Evolutionary conservation across 2,329 filamentous ascomycete species (phyloP), one percentile per base, ranked within the genome.

Genomic region (Phyllosticta capitalensis): DNA sequence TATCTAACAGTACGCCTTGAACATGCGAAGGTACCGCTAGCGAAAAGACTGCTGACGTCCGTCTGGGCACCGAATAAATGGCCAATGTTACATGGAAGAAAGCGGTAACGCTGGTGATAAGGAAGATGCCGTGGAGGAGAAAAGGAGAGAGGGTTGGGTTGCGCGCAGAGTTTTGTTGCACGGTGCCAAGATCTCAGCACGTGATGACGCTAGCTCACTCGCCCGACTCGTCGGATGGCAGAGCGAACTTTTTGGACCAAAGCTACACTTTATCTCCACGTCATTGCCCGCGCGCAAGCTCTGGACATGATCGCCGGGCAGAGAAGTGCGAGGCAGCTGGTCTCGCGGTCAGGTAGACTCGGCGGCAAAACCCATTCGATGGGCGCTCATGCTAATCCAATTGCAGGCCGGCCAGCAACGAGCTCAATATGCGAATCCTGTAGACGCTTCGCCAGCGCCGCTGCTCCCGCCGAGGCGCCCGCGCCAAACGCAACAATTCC

Each of bases 1-100:
- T 95, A 96, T 96, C 91, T 95, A 96, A 92, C 90, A 82, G 87
- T 85, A 86, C 83, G 81, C 88, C 87, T 89, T 90, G 84, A 74
- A 76, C 71, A 74, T 72, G 76, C 77, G 83, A 89, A 91, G 90
- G 89, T 87, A 87, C 89, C 84, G 91, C 89, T 96, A 96, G 92
- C 92, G 92, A 95, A 91, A 91, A 89, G 88, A 87, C 88, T 89
- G 88, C 86, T 77, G 73, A 71, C 67, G 70, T 76, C 88, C 78
- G 73, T 96, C 89, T 96, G 74, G 89, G 89, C 92, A 94, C 85
- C 78, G 76, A 76, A 22, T 84, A 82, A 94, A 96, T 96, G 92
- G 85, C 92, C 90, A 90, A 83, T 83, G 71, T 69, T 66, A 67
- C 67, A 70, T 87, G 82, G 84, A 78, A 76, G 74, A 76, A 72